Conservation (phyloP, 2,329 filamentous ascomycete species). For the Sporothrix dimorphospora region DNA sequence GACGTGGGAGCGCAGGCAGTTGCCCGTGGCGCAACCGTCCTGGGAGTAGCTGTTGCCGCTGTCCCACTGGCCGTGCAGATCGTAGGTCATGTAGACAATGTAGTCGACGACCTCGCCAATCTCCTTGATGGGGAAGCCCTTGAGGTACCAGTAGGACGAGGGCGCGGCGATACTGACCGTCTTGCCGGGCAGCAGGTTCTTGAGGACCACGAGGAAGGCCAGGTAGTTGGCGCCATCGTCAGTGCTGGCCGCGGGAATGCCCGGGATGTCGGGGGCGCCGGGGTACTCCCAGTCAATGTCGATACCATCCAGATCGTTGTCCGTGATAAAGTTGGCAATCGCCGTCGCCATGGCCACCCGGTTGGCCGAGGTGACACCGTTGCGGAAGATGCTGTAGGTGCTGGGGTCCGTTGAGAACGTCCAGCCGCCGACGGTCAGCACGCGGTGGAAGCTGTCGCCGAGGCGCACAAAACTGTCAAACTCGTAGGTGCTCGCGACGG, state of each 20-base stretch:
- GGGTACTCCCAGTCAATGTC: constrained; percentile 32
- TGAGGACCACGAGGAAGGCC: constrained; percentile 38
- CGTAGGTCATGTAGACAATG: constrained; percentile 43
- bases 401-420: constrained; percentile 43
- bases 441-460: constrained; percentile 42
- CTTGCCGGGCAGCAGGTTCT: constrained; percentile 35
- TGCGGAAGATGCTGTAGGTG: constrained; percentile 45
- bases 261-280: constrained; percentile 35
- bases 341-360: constrained; percentile 25
- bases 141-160: constrained; percentile 42
- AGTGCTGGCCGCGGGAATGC: constrained; percentile 39
- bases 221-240: constrained; percentile 43
- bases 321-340: constrained; percentile 23
- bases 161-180: constrained; percentile 38
- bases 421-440: constrained; percentile 52
- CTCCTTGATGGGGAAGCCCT: constrained; percentile 38
- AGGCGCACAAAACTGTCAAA: constrained; percentile 39
- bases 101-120: constrained; percentile 41
- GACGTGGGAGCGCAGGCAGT: constrained; percentile 42
- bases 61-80: constrained; percentile 48
- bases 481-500: constrained; percentile 32
- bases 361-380: constrained; percentile 29
- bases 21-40: constrained; percentile 39
- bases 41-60: constrained; percentile 32
- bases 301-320: constrained; percentile 27